These are phyloP conservation scores for Filobasidium wieringae DNA, from an alignment of 768 basidiomycete genomes.

Conservation along the genomic window DNA sequence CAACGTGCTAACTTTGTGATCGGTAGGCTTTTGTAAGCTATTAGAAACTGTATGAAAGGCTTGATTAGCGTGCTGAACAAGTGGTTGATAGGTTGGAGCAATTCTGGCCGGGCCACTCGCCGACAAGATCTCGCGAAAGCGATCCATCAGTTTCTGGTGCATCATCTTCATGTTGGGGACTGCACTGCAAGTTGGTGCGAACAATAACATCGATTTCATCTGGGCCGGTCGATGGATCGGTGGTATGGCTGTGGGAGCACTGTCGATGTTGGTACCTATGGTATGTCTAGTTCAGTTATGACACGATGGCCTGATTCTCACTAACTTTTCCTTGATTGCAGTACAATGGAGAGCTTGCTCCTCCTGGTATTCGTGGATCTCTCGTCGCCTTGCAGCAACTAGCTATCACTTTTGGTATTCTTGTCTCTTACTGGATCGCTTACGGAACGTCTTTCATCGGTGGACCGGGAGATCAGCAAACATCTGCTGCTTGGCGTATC, in stretches of 20 bases:
- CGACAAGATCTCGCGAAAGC: constrained; percentile 59
- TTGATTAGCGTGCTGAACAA: constrained; percentile 65
- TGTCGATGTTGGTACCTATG: constrained; percentile 72
- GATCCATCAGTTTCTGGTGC: constrained; percentile 50
- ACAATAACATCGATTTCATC: constrained; percentile 50
- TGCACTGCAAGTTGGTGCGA: constrained; percentile 32
- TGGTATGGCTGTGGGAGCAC: constrained; percentile 66
- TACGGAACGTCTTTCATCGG: constrained; percentile 50
- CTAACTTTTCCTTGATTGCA: constrained; percentile 5
- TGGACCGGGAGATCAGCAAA: constrained; percentile 46
- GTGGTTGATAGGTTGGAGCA: constrained; percentile 61
- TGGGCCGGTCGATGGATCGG: constrained; percentile 65
- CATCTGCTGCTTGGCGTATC: constrained; percentile 62
- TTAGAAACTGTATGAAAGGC: constrained; percentile 48
- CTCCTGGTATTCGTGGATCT: constrained; percentile 69
- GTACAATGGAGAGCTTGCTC: constrained; percentile 48
- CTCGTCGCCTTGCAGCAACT: constrained; percentile 71
- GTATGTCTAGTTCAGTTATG: constrained; percentile 19
- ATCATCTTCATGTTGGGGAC: constrained; percentile 66
- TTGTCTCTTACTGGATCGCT: constrained; percentile 50
- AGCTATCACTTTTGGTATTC: constrained; percentile 68
- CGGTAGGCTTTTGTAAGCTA: neutral
- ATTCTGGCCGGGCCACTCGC: constrained; percentile 57
- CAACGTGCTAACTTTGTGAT: neutral
- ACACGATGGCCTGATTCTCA: constrained; percentile 9